Percentiles rank a stretch among this genome's conserved stretches.
phyloP scores from a whole-genome alignment of 176 grass and related monocot genomes.

The Aegilops sharonensis region DNA sequence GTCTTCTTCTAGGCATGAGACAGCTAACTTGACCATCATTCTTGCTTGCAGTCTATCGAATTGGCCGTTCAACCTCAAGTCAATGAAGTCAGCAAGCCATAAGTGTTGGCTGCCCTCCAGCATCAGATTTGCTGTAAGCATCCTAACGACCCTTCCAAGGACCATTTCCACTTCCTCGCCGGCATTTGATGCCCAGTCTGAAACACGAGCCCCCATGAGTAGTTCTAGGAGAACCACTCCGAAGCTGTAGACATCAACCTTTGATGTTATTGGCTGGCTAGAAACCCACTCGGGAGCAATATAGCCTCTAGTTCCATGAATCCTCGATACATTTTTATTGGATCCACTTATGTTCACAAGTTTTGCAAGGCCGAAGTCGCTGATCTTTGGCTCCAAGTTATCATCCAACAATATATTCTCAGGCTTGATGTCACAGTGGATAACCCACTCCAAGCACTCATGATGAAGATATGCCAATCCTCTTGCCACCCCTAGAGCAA shows the following conservation, averaged over 20 bases:
- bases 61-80: neutral
- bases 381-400: neutral
- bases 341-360: neutral
- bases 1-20: neutral
- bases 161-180: neutral
- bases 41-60: neutral
- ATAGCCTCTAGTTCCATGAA: neutral
- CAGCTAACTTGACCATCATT: neutral
- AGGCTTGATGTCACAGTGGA: neutral
- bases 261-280: neutral
- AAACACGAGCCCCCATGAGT: neutral
- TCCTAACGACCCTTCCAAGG: neutral
- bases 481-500: neutral
- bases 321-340: neutral
- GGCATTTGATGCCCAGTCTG: neutral
- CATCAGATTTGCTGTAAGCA: neutral
- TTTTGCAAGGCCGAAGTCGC: neutral
- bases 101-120: neutral
- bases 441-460: neutral
- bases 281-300: neutral
- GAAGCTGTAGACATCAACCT: neutral
- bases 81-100: neutral
- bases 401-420: neutral
- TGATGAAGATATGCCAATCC: neutral
- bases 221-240: neutral